Evolutionary conservation across 192 early-diverging fungal genomes (phyloP).

Genomic region (Chytriomyces confervae): DNA sequence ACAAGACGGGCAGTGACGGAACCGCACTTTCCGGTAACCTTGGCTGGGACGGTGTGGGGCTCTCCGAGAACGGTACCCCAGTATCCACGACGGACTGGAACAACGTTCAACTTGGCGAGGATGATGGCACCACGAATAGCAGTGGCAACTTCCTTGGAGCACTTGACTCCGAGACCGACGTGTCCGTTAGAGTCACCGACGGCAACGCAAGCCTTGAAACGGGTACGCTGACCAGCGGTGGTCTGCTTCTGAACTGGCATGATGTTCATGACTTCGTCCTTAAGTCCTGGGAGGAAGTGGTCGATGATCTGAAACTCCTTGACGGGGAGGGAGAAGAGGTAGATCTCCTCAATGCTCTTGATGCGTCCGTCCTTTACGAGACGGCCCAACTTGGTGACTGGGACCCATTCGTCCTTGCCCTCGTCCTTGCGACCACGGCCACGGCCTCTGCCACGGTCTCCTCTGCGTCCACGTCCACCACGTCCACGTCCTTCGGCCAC

Average conservation of each 20-base stretch:
- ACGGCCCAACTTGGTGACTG: constrained; percentile 99
- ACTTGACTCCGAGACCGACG: constrained; percentile 99
- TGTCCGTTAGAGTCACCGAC: constrained; percentile 97
- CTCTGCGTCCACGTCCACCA: constrained; percentile 83
- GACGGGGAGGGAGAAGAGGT: constrained; percentile 97
- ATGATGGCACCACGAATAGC: constrained; percentile 99
- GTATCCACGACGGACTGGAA: constrained; percentile 98
- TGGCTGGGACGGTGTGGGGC: constrained; percentile 97
- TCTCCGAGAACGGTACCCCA: constrained; percentile 96
- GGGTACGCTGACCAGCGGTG: constrained; percentile 98
- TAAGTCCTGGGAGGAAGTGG: constrained; percentile 91
- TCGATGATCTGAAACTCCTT: constrained; percentile 99
- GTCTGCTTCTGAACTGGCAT: constrained; percentile 99
- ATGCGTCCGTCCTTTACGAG: constrained; percentile 98
- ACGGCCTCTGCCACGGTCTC: constrained; percentile 62
- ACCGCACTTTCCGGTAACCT: constrained; percentile 96
- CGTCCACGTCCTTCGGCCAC: constrained; percentile 69
- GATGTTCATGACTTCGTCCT: constrained; percentile 99
- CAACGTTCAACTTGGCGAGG: constrained; percentile 96
- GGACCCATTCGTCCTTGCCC: constrained; percentile 84
- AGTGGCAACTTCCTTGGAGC: constrained; percentile 99
- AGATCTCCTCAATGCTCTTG: constrained; percentile 96
- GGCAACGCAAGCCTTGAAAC: constrained; percentile 99
- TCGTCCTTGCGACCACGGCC: constrained; percentile 86
- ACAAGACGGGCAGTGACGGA: constrained; percentile 91